phyloP scores from a whole-genome alignment of 257 asterid genomes.

The Catharanthus roseus region DNA sequence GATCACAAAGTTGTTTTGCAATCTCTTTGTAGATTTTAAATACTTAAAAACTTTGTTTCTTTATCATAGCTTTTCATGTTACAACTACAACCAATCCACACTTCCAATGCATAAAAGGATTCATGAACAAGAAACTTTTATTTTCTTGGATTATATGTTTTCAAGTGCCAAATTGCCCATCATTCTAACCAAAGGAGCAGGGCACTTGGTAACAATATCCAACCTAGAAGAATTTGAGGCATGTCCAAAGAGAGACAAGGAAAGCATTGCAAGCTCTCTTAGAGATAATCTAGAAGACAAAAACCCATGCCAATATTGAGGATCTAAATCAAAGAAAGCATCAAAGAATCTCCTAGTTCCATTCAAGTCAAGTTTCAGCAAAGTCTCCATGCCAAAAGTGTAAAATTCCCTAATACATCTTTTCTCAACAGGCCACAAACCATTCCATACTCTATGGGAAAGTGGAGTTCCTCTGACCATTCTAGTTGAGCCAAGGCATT shows the following conservation, averaged over 20 bases:
- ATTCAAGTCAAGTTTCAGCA: constrained; percentile 39
- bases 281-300: constrained; percentile 65
- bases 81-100: not conserved
- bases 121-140: not conserved
- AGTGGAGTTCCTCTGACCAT: constrained; percentile 67
- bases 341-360: constrained; percentile 55
- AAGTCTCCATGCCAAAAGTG: constrained; percentile 80
- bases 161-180: constrained; percentile 64
- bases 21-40: too few relatives aligned
- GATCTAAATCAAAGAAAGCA: constrained; percentile 78
- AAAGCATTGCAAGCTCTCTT: constrained; percentile 55
- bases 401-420: constrained; percentile 56
- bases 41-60: too few relatives aligned
- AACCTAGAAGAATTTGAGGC: constrained; percentile 57
- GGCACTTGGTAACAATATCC: constrained; percentile 67
- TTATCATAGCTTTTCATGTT: not conserved
- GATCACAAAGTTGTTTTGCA: not conserved
- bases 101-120: not conserved
- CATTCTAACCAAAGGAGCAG: constrained; percentile 61
- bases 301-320: constrained; percentile 73
- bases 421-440: constrained; percentile 74
- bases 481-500: constrained; percentile 79
- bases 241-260: constrained; percentile 51
- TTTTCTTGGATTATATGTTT: constrained; percentile 45
- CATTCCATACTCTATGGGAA: constrained; percentile 53